Evolutionary conservation across 148 eudicot genomes (phyloP), one percentile per base, ranked within the genome.

Genomic region (Oxyria digyna): DNA sequence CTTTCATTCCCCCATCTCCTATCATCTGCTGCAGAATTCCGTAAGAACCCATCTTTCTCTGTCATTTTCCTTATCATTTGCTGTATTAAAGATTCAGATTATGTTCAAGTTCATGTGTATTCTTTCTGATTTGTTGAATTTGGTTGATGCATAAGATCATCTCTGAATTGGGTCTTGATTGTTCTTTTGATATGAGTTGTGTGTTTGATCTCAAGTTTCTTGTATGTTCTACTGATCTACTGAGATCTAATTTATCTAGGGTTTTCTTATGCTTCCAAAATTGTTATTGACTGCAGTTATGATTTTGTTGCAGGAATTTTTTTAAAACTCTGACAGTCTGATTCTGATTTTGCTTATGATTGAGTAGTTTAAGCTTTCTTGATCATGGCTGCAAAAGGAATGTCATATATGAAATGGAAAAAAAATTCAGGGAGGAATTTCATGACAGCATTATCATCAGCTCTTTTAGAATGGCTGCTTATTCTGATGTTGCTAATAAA

Each of bases 381-480:
- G 49, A 70, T 67, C 63, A 87, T 89, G 93, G 85, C 80, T 70
- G 79, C 63, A 62, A 77, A 54, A 52, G 75, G 62, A 57, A 29
- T 67, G 31, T 46, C 83, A 46, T 76, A 82, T 31, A 63, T 42
- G 7, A 71, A 75, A 74, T 81, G 75, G 35, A 74, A 37, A 55
- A 75, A 74, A 69, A 54, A 23, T 59, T 72, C 68, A 48, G 31
- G 54, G 57, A 48, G 48, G 63, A 68, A 80, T 27, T 70, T 82
- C 68, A 63, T 74, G 13, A 63, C 72, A 62, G 84, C 79, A 69
- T 69, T 94, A 78, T 80, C 76, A 72, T 83, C 85, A 29, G 96
- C 97, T 43, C 77, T 84, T 74, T 79, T 80, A 72, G 98, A 94
- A 75, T 94, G 98, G 98, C 29, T 90, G 70, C 76, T 94, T 10